Evolutionary conservation across 345 rosid genomes (phyloP).

Genomic region (Eucalyptus sp.): DNA sequence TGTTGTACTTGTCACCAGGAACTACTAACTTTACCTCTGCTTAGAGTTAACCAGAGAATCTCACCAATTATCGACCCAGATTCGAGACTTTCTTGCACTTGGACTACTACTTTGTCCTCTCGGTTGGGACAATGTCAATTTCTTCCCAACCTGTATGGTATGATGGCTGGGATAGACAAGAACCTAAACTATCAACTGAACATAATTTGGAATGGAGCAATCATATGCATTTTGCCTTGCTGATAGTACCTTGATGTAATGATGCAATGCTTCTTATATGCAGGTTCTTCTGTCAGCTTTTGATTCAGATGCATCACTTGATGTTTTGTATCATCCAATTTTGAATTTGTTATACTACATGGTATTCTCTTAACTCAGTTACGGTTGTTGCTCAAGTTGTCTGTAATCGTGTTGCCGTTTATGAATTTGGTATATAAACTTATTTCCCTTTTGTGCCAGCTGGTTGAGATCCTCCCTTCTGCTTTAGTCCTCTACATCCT

Average conservation of each 20-base stretch:
- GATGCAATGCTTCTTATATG: neutral
- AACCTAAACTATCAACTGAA: neutral
- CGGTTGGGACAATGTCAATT: neutral
- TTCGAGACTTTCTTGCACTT: neutral
- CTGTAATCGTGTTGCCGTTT: neutral
- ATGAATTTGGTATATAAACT: neutral
- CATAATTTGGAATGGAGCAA: neutral
- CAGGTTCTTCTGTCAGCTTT: constrained; percentile 86
- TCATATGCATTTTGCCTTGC: neutral
- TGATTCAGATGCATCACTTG: constrained; percentile 62
- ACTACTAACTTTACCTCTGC: neutral
- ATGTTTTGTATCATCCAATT: constrained; percentile 90
- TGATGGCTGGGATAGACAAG: neutral
- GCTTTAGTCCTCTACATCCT: constrained; percentile 84
- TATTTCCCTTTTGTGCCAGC: constrained; percentile 25
- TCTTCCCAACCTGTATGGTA: neutral
- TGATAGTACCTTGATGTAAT: neutral
- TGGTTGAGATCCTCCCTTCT: constrained; percentile 93
- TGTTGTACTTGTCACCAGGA: neutral
- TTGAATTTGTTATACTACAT: constrained; percentile 81
- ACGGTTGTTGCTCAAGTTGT: neutral
- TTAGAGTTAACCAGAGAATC: neutral
- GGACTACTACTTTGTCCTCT: neutral
- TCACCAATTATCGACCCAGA: neutral
- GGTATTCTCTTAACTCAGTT: constrained; percentile 20